These are phyloP conservation scores for Dactylellina cionopaga DNA, from an alignment of 2,329 filamentous ascomycete species.

Conservation along the genomic window DNA sequence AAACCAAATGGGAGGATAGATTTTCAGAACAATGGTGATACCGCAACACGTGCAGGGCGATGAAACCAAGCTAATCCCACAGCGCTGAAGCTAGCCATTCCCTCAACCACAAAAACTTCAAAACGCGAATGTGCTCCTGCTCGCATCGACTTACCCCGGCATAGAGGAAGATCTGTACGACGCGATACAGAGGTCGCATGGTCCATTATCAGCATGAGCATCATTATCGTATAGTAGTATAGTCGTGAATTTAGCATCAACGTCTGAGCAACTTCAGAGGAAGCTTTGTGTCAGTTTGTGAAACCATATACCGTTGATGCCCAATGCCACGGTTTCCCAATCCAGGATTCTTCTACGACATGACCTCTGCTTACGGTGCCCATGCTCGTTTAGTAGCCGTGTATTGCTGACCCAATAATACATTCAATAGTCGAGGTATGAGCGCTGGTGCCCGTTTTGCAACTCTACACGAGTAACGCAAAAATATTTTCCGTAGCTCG, in stretches of 20 bases:
- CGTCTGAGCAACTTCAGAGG: slow-evolving; percentile 37
- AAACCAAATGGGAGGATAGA: slow-evolving; percentile 9
- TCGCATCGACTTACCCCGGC: slow-evolving; percentile 45
- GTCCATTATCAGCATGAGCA: slow-evolving; percentile 18
- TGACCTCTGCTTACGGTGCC: slow-evolving; percentile 11
- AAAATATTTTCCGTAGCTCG: slow-evolving; percentile 47
- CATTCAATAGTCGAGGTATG: slow-evolving; percentile 1
- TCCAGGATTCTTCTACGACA: neutral
- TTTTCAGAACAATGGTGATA: slow-evolving; percentile 35
- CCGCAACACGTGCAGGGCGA: slow-evolving; percentile 51
- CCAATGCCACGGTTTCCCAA: slow-evolving; percentile 39
- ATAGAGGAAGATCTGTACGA: slow-evolving; percentile 38
- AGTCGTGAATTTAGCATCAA: slow-evolving; percentile 1
- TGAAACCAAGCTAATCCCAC: slow-evolving; percentile 48
- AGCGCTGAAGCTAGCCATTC: slow-evolving; percentile 15
- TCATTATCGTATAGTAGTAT: neutral
- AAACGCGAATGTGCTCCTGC: slow-evolving; percentile 32
- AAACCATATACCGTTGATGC: slow-evolving; percentile 25
- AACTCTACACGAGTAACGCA: slow-evolving; percentile 9
- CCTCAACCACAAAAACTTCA: slow-evolving; percentile 30
- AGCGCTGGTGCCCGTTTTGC: slow-evolving; percentile 21
- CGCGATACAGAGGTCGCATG: slow-evolving; percentile 46
- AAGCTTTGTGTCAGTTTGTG: slow-evolving; percentile 36
- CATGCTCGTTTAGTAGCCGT: slow-evolving; percentile 21
- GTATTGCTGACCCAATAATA: slow-evolving; percentile 19